Conservation (phyloP, 2,329 filamentous ascomycete species). For the Phialocephala sp. region DNA sequence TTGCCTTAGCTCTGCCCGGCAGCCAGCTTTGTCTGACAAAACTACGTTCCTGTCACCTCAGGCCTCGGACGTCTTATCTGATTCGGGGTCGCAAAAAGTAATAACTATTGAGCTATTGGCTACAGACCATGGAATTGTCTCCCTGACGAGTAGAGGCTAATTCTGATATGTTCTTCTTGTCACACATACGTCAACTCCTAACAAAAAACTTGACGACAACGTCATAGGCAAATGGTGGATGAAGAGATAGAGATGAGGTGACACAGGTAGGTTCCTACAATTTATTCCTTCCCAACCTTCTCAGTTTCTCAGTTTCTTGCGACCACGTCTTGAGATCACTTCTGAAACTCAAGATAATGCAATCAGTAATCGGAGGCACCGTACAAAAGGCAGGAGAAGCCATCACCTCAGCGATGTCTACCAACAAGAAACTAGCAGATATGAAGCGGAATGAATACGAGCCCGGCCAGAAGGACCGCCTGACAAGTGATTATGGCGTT, state of each 20-base stretch:
- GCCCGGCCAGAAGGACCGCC: conserved; percentile 59
- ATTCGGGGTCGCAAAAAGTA: not conserved
- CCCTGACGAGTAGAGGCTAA: not conserved
- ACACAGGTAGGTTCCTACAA: not conserved
- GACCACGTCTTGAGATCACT: not conserved
- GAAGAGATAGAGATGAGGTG: not conserved
- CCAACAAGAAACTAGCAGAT: conserved; percentile 39
- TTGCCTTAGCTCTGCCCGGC: not conserved
- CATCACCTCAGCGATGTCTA: conserved; percentile 30
- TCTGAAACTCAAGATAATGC: conserved; percentile 37
- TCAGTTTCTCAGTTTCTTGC: not conserved
- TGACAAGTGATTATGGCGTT: conserved; percentile 80
- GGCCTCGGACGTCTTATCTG: not conserved
- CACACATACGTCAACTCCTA: conserved; percentile 2
- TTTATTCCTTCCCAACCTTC: not conserved
- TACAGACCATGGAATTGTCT: not conserved
- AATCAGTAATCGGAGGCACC: conserved; percentile 26
- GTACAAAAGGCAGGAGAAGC: conserved; percentile 30
- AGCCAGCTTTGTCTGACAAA: not conserved
- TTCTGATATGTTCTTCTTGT: not conserved
- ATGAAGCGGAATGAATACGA: conserved; percentile 57
- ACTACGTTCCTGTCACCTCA: not conserved
- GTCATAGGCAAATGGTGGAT: not conserved
- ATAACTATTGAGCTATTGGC: not conserved
- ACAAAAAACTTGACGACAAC: not conserved